Evolutionary conservation across 805 yeast species (phyloP).

Genomic region (Phaffomyces antillensis): DNA sequence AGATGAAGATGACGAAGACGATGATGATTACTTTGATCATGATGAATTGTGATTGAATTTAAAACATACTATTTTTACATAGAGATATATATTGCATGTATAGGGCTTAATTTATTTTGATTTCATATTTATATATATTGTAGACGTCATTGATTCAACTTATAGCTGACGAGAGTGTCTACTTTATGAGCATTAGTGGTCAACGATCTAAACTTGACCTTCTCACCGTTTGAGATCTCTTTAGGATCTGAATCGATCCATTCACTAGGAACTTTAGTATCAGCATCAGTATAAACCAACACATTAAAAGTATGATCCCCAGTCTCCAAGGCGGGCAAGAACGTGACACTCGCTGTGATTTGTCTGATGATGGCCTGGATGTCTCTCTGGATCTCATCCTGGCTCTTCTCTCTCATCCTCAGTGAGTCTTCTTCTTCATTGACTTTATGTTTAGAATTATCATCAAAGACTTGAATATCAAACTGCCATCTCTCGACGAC

Average conservation of each 20-base stretch:
- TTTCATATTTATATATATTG: background rate
- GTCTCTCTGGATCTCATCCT: constrained; percentile 56
- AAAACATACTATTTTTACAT: background rate
- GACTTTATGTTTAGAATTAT: constrained; percentile 9
- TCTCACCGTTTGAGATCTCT: constrained; percentile 49
- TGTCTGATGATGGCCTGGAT: constrained; percentile 85
- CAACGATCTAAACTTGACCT: constrained; percentile 63
- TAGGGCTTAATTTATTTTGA: background rate
- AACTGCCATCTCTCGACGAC: constrained; percentile 86
- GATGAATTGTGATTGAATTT: constrained; percentile 48
- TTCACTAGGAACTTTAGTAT: constrained; percentile 62
- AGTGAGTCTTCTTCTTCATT: constrained; percentile 3
- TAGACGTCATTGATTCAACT: constrained; percentile 1
- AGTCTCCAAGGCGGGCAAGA: constrained; percentile 66
- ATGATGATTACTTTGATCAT: constrained; percentile 53
- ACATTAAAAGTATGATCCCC: constrained; percentile 74
- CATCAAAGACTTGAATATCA: constrained; percentile 41
- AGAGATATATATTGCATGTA: background rate
- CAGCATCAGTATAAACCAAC: constrained; percentile 70
- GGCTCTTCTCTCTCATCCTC: constrained; percentile 10
- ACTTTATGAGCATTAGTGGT: constrained; percentile 62
- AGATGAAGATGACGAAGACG: constrained; percentile 44
- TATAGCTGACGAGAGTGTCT: constrained; percentile 58
- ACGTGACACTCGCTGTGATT: constrained; percentile 80
- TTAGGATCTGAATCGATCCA: constrained; percentile 78